phyloP scores from a whole-genome alignment of 2,329 filamentous ascomycete genomes.

The Verticillium nubilum region DNA sequence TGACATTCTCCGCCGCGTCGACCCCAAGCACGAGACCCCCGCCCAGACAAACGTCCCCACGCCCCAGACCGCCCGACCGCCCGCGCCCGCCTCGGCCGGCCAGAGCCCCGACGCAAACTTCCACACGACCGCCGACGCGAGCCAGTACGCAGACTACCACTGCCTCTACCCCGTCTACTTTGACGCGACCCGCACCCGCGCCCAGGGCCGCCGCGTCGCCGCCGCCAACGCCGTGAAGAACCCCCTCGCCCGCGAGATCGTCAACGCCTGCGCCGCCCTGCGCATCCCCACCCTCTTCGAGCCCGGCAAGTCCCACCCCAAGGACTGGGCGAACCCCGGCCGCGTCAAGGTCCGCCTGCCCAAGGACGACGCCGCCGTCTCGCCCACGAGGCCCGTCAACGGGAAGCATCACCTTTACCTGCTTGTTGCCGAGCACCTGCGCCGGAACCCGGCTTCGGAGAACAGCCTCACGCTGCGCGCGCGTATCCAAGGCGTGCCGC shows the following conservation, averaged over 20 bases:
- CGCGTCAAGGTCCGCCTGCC: constrained; percentile 62
- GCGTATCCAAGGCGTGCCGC: constrained; percentile 66
- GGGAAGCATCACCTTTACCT: constrained; percentile 85
- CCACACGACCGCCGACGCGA: constrained; percentile 38
- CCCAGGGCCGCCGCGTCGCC: constrained; percentile 76
- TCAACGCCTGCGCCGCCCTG: constrained; percentile 73
- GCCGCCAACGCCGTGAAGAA: constrained; percentile 69
- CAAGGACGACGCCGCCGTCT: constrained; percentile 40
- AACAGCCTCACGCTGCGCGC: constrained; percentile 62
- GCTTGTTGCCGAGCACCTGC: constrained; percentile 71
- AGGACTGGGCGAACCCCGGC: constrained; percentile 96
- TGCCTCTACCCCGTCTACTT: constrained; percentile 97
- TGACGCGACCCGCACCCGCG: constrained; percentile 67
- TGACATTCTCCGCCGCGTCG: constrained; percentile 48
- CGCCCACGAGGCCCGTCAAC: constrained; percentile 40
- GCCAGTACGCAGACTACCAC: constrained; percentile 69
- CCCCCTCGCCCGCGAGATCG: constrained; percentile 84
- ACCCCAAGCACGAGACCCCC: constrained; percentile 24
- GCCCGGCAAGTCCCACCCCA: constrained; percentile 86
- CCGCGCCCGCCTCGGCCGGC: constrained; percentile 24
- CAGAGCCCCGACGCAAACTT: constrained; percentile 22
- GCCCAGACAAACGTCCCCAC: constrained; percentile 24
- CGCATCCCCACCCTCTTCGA: constrained; percentile 75
- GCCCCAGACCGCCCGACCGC: constrained; percentile 25
- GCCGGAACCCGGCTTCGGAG: constrained; percentile 71